Evolutionary conservation across 2,329 filamentous ascomycete genomes (phyloP), one percentile per base, ranked within the genome.

Genomic region (Colletotrichum eremochloae): DNA sequence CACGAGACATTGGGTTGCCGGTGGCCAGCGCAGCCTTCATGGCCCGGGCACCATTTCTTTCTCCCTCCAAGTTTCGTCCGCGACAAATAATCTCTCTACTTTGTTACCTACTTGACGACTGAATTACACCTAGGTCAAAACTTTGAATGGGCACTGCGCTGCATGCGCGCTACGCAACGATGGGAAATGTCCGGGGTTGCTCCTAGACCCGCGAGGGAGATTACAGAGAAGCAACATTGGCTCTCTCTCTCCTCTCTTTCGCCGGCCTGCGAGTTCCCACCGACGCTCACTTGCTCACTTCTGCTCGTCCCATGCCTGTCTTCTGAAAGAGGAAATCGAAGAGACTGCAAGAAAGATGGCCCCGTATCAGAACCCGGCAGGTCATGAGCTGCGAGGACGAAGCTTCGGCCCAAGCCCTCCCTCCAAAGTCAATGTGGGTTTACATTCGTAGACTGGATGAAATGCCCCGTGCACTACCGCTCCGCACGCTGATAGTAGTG

Each of bases 401-500:
- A 72, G 65, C 69, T 68, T 72, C 58, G 64, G 65, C 69, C 58
- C 63, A 63, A 40, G 36, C 61, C 52, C n/a, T 31, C 42, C 42
- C 11, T 61, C 58, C 65, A 64, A 72, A 68, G 69, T 68, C 69
- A 64, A 72, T 63, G 53, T 72, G 44, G 46, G 53, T 68, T 68
- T 55, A 46, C 31, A 50, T 63, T 57, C 18, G 56, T 38, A 58
- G 57, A 29, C 58, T 31, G 38, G 55, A 38, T 46, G 56, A 57
- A 65, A 56, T 38, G 31, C 18, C 18, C 53, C 53, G 53, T 56
- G 53, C 53, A 36, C 53, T n/a, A 11, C 53, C 33, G 53, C 53
- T n/a, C 33, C 20, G 53, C 24, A 24, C 33, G 31, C 20, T 56
- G 53, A 29, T 29, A 20, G 52, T 31, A 20, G 14, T 33, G 18